Evolutionary conservation across 371 early-diverging fungal species (phyloP), one percentile per base, ranked within the genome.

Genomic region (Mortierella sp.): DNA sequence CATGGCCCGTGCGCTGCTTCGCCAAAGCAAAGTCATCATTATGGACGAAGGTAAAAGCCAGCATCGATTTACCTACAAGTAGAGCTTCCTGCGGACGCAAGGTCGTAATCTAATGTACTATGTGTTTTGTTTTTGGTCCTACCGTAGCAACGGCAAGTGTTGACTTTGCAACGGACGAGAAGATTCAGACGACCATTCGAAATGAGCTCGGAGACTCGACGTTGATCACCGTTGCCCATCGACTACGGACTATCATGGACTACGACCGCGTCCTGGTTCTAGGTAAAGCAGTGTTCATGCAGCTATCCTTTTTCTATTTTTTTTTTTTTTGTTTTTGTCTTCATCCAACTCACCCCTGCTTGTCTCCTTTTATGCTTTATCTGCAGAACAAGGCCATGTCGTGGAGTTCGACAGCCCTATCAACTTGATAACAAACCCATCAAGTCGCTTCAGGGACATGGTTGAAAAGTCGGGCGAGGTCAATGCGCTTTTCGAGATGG

Each of bases 191-290:
- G 41, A 91, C 93, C 2, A 93, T 95, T 54, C 82, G 94, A 26
- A 62, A 81, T n/a, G 89, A 89, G 56, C 81, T 87, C 64, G 70
- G 79, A 1, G 65, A 82, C 41, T 84, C 85, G 27, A 91, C 91
- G 0, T 60, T 89, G 60, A 68, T 92, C 50, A 85, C 86, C 43
- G 88, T 92, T 46, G 92, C 92, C 15, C 92, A 92, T 72, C 84
- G 91, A 15, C 56, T 92, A 67, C 79, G 87, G 49, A 93, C 94
- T 2, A 84, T 95, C 34, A 91, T 94, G 57, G 94, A 94, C 58
- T 95, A 91, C 73, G 95, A 95, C 67, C 80, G 81, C 7, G 85
- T 95, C 19, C 56, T 95, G 26, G 94, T 94, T 0, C 81, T 95
- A 63, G 72, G 68, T 68, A 60, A n/a, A n/a, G n/a, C n/a, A n/a